Evolutionary conservation across 2,329 filamentous ascomycete species (phyloP).

Genomic region (Zymoseptoria tritici): DNA sequence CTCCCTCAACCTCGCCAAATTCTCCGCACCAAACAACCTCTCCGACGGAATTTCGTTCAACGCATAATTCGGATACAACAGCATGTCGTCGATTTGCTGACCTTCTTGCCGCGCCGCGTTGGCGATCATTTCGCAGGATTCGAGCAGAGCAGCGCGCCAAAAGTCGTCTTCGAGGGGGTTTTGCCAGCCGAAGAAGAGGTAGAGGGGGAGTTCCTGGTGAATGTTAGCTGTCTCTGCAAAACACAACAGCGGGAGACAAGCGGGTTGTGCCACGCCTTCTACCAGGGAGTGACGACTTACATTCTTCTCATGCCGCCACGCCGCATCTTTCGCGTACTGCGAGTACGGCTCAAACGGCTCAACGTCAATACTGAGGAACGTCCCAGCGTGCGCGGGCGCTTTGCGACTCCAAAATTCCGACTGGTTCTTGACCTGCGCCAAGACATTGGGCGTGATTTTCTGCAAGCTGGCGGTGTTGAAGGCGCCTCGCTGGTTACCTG

Average conservation of each 20-base stretch:
- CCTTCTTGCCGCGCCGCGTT: neutral
- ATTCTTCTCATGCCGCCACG: neutral
- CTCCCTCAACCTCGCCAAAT: neutral
- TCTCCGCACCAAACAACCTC: neutral
- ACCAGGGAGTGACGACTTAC: neutral
- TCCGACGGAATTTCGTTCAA: neutral
- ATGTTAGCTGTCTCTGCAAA: no score
- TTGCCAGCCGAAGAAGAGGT: neutral
- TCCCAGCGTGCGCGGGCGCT: neutral
- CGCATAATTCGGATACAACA: conserved; percentile 1
- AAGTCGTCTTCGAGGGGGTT: neutral
- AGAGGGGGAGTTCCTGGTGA: neutral
- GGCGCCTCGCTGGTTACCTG: neutral
- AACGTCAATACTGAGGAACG: neutral
- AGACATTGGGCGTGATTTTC: neutral
- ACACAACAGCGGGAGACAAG: no score
- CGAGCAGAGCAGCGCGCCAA: neutral
- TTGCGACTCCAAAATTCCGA: neutral
- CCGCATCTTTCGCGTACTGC: neutral
- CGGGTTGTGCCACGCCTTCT: no score
- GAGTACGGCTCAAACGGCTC: neutral
- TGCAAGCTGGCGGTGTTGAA: conserved; percentile 1
- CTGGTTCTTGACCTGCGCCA: conserved; percentile 1
- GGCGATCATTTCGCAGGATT: neutral
- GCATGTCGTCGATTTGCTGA: neutral